phyloP scores from a whole-genome alignment of 108 stramenopile species.

The Nitzschia sp. region DNA sequence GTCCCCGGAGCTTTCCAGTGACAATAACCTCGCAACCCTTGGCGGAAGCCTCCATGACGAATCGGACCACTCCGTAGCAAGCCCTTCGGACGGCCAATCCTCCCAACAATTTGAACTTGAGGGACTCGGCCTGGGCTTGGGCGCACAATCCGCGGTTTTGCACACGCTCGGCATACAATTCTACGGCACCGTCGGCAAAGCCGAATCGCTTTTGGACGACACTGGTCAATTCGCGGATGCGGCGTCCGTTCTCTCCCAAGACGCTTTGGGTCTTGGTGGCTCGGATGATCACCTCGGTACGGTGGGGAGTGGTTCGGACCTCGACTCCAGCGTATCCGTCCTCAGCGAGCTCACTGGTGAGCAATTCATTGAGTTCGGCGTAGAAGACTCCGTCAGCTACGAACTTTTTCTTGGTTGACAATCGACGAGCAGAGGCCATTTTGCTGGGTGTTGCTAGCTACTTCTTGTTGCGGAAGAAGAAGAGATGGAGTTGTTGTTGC shows the following conservation, averaged over 20 bases:
- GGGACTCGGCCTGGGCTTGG: constrained; percentile 99
- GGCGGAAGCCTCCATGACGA: constrained; percentile 99
- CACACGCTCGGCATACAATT: constrained; percentile 98
- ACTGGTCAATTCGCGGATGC: constrained; percentile 97
- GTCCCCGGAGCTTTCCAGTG: constrained; percentile 98
- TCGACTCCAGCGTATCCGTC: constrained; percentile 99
- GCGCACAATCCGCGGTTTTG: constrained; percentile 98
- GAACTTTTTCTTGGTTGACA: constrained; percentile 99
- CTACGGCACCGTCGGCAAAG: constrained; percentile 97
- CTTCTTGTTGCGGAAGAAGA: neutral
- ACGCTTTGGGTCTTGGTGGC: constrained; percentile 99
- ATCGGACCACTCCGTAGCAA: constrained; percentile 98
- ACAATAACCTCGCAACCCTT: constrained; percentile 99
- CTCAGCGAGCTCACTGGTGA: constrained; percentile 95
- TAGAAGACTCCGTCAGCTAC: constrained; percentile 99
- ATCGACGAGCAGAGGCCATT: constrained; percentile 60
- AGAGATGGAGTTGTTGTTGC: neutral
- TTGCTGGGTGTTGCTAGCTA: constrained; percentile 12
- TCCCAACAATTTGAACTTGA: constrained; percentile 99
- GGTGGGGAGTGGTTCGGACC: constrained; percentile 96
- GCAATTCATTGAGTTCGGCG: constrained; percentile 99
- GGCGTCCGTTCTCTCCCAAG: constrained; percentile 99
- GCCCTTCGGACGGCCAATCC: constrained; percentile 99
- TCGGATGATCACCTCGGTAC: constrained; percentile 99
- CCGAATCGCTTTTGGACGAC: constrained; percentile 99